phyloP scores from a whole-genome alignment of 1,284 basidiomycete species.

The Fereydounia khargensis region DNA sequence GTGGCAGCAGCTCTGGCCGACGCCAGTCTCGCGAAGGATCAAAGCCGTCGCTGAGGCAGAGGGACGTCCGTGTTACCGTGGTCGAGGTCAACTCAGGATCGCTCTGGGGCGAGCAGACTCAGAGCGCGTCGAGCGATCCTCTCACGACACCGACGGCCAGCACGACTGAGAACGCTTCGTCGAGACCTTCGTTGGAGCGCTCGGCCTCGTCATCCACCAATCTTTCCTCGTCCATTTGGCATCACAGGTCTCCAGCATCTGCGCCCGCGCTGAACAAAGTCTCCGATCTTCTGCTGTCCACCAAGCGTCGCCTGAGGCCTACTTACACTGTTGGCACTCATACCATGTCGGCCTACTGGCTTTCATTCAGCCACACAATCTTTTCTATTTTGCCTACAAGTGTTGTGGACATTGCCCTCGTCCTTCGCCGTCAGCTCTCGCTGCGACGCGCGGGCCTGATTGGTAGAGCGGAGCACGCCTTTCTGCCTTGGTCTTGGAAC shows the following conservation, averaged over 20 bases:
- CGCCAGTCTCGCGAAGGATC: neutral
- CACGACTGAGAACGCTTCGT: slow-evolving; percentile 3
- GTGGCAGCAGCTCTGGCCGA: slow-evolving; percentile 3
- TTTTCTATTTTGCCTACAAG: slow-evolving; percentile 24
- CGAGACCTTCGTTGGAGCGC: slow-evolving; percentile 17
- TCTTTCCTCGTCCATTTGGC: slow-evolving; percentile 22
- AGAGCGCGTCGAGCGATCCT: neutral
- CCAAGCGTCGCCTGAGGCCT: slow-evolving; percentile 21
- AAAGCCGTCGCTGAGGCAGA: slow-evolving; percentile 16
- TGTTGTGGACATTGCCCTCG: slow-evolving; percentile 22
- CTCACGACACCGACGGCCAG: slow-evolving; percentile 3
- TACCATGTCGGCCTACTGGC: slow-evolving; percentile 21
- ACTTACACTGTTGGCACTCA: slow-evolving; percentile 29
- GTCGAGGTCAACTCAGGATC: slow-evolving; percentile 32
- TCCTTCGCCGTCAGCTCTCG: slow-evolving; percentile 23
- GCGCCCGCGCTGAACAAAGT: slow-evolving; percentile 33
- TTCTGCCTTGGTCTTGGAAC: slow-evolving; percentile 23
- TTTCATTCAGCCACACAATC: slow-evolving; percentile 23
- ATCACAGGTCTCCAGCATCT: slow-evolving; percentile 27
- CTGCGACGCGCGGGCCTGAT: slow-evolving; percentile 22
- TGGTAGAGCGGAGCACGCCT: slow-evolving; percentile 31
- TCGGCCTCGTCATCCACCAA: slow-evolving; percentile 29
- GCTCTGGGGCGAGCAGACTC: slow-evolving; percentile 11
- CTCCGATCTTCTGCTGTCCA: slow-evolving; percentile 26
- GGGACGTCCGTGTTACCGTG: slow-evolving; percentile 30